Evolutionary conservation across 73 alveolate species (phyloP).

Genomic region (Paramecium pentaurelia): DNA sequence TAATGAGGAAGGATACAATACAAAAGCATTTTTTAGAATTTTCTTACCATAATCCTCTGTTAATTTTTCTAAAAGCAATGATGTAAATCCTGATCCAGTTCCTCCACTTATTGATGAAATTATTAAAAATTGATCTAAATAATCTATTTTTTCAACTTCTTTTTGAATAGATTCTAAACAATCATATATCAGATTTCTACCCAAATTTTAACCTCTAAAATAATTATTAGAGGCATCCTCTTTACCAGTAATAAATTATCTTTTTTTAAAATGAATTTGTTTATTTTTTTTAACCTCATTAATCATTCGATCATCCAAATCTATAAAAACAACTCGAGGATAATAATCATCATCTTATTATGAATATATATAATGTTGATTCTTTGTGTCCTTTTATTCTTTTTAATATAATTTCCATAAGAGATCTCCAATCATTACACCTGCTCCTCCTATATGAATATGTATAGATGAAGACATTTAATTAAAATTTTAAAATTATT

Average conservation of each 20-base stretch:
- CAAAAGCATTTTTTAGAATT: neutral
- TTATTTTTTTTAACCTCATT: neutral
- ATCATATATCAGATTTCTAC: neutral
- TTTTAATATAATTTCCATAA: neutral
- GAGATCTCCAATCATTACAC: neutral
- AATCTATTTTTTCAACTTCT: slow-evolving; percentile 7
- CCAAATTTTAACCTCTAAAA: slow-evolving; percentile 37
- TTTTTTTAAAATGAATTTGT: no score
- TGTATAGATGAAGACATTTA: neutral
- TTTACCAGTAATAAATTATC: neutral
- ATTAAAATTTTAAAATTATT: no score
- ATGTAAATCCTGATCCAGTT: slow-evolving; percentile 47
- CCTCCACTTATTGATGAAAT: slow-evolving; percentile 38
- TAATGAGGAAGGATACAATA: neutral
- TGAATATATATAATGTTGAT: neutral
- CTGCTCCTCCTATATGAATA: neutral
- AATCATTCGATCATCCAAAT: neutral
- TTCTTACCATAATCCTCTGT: neutral
- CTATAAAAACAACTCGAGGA: neutral
- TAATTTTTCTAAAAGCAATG: neutral
- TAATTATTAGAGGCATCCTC: slow-evolving; percentile 41
- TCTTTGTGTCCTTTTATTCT: neutral
- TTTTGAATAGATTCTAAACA: neutral
- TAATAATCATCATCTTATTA: neutral
- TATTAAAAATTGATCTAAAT: neutral